Evolutionary conservation across 257 asterid genomes (phyloP).

Genomic region (Solanum pennellii): DNA sequence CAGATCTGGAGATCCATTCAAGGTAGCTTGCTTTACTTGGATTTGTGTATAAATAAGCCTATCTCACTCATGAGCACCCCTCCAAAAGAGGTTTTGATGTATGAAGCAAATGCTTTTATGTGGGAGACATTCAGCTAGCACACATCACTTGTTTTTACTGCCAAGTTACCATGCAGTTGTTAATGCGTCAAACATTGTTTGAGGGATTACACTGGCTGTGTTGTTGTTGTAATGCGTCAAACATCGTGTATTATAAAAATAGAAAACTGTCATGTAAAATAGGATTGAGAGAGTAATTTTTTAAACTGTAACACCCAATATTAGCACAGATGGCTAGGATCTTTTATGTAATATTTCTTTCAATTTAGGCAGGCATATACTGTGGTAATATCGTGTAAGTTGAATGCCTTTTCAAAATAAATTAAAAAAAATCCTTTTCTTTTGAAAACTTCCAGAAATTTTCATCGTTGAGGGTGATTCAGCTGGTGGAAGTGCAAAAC

Average conservation of each 20-base stretch:
- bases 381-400: not conserved
- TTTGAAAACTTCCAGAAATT: constrained; percentile 44
- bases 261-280: not conserved
- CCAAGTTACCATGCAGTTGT: not conserved
- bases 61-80: not conserved
- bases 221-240: not conserved
- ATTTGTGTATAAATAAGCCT: not conserved
- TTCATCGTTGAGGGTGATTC: constrained; percentile 99
- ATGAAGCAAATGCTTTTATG: not conserved
- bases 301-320: not conserved
- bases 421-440: not conserved
- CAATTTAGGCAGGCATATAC: not conserved
- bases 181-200: not conserved
- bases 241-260: not conserved
- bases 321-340: not conserved
- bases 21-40: not conserved
- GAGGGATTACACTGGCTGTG: not conserved
- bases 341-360: not conserved
- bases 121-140: not conserved
- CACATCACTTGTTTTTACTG: not conserved
- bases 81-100: not conserved
- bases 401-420: not conserved
- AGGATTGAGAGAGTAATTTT: not conserved
- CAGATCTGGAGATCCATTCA: not conserved
- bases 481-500: constrained; percentile 99